Conservation (phyloP, 257 asterid species). For the Solanum pimpinellifolium region DNA sequence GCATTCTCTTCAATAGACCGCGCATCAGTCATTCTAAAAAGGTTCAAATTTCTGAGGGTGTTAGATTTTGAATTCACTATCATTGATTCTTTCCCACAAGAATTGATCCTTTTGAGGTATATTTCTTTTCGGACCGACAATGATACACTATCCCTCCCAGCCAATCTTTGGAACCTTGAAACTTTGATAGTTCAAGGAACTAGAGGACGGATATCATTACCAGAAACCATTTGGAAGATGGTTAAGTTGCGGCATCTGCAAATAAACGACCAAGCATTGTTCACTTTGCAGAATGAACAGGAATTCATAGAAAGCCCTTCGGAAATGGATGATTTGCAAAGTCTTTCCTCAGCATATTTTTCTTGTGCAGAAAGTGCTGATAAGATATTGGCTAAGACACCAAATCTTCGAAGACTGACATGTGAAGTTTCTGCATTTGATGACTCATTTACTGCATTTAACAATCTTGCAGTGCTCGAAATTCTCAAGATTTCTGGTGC, state of each 20-base stretch:
- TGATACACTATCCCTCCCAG: neutral
- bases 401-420: neutral
- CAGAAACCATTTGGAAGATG: neutral
- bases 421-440: neutral
- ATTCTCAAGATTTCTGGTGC: neutral
- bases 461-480: neutral
- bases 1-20: neutral
- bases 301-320: neutral
- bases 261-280: neutral
- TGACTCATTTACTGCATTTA: neutral
- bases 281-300: neutral
- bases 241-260: neutral
- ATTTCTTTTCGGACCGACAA: neutral
- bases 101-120: neutral
- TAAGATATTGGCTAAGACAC: neutral
- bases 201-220: neutral
- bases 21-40: neutral
- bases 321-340: neutral
- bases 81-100: neutral
- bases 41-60: neutral
- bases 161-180: constrained; percentile 4
- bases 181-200: neutral
- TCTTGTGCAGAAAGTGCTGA: neutral
- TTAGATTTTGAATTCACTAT: neutral
- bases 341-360: neutral